Evolutionary conservation across 2,329 filamentous ascomycete genomes (phyloP), one percentile per base, ranked within the genome.

Genomic region (Madurella mycetomatis): DNA sequence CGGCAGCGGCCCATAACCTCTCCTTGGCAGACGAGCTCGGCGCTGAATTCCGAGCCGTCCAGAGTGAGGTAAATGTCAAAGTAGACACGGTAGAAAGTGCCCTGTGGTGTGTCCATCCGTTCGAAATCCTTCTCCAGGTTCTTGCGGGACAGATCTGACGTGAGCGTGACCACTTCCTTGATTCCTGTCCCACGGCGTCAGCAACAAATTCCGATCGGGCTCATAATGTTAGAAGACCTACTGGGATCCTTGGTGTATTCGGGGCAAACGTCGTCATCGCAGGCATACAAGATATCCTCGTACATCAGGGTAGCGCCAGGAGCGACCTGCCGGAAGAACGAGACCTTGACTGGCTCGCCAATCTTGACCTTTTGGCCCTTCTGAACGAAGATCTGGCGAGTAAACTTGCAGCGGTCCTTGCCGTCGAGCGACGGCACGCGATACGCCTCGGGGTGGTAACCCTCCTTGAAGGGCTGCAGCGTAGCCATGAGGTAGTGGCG

Each of bases 121-220:
- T 99, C 94, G 67, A 99, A 99, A 72, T 99, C 94, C 75, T 96
- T 97, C 73, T 99, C 94, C 12, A 99, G 85, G 70, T 97, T 97
- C 81, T 97, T 99, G 65, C 92, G 87, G 47, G 92, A 96, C 54
- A 99, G 80, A 70, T 99, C 94, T 1, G 92, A 97, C 1, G 94
- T 97, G 48, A 99, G 85, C 1, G 94, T 99, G 61, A 97, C 94
- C 54, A 97, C 91, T 74, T 97, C 94, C 82, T 97, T 97, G 82
- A 97, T 97, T 64, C 92, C 92, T 96, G 63, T 60, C 57, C 39
- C 40, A 53, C 15, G 47, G 46, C 62, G 68, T 69, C 71, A 70
- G 61, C 54, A 49, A 9, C 18, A 30, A 41, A 2, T 32, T 7
- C 17, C 15, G 12, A 12, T 1, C 2, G 31, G 25, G 25, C 25